These are phyloP conservation scores for Wickerhamiella australiensis DNA, from an alignment of 805 yeast species.

Conservation along the genomic window DNA sequence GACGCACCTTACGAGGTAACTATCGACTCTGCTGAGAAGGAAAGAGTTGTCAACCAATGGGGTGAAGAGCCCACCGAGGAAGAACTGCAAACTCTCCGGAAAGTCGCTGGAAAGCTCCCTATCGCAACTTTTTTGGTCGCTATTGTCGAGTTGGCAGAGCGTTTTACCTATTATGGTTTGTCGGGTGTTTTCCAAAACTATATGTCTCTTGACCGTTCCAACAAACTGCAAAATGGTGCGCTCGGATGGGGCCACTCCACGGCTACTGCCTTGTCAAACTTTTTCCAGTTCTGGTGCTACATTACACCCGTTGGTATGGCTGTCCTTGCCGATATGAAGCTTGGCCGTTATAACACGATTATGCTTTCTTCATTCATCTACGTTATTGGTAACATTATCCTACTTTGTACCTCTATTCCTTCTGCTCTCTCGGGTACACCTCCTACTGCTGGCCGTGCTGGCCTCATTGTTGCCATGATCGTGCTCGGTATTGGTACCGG, in stretches of 20 bases:
- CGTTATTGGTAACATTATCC: conserved; percentile 47
- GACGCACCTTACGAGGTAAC: conserved; percentile 7
- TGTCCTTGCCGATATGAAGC: conserved; percentile 57
- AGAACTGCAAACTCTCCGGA: conserved; percentile 41
- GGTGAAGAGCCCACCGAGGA: conserved; percentile 37
- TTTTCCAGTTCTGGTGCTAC: conserved; percentile 75
- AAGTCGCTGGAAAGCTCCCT: conserved; percentile 42
- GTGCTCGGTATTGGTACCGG: conserved; percentile 69
- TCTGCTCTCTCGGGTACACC: conserved; percentile 32
- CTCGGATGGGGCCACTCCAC: conserved; percentile 47
- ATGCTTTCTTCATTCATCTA: conserved; percentile 48
- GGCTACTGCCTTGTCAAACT: conserved; percentile 61
- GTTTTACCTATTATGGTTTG: conserved; percentile 71
- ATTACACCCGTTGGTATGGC: conserved; percentile 71
- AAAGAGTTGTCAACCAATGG: conserved; percentile 6
- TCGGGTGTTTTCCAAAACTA: conserved; percentile 68
- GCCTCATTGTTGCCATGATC: conserved; percentile 44
- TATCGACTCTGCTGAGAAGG: neutral
- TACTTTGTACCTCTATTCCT: conserved; percentile 61
- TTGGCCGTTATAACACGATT: conserved; percentile 63
- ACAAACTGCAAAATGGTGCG: conserved; percentile 34
- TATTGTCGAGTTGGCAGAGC: conserved; percentile 65
- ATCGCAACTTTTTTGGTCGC: conserved; percentile 50
- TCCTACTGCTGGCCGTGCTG: conserved; percentile 42
- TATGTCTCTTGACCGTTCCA: conserved; percentile 40